Base-by-base conservation (phyloP, 176 grass and related monocot genomes). In the Melocanna baccifera region DNA sequence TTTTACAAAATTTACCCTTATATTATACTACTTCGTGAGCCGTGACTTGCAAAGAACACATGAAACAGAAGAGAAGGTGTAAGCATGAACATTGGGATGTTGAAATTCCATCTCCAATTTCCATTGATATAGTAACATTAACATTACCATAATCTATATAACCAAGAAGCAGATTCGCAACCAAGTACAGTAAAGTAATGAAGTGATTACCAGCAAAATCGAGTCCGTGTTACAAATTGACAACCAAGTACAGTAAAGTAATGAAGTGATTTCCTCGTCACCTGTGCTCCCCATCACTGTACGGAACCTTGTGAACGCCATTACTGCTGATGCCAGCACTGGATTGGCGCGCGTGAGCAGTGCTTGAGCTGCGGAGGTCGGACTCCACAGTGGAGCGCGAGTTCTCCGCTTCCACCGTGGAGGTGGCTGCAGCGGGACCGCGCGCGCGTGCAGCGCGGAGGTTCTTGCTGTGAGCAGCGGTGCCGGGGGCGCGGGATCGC, bases 361-460 rank as follows among this genome's bases (percentile, higher is more conserved):
- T 53, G 41, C 28, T 68, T 0, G 89, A 80, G 62, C 89, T 62
- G 11, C 85, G 85, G 76, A 91, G 75, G 61, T 76, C 67, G 64
- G 89, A 91, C 80, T 92, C 81, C 9, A 88, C 85, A 39, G 89
- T 96, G 39, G 92, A 97, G 71, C 88, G 84, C 20, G 88, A 97
- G 72, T 97, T 94, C 82, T 94, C 95, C 20, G 64, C 78, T 18
- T 97, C 95, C 41, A 71, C 79, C 25, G 59, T 61, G 74, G 67
- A 79, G 59, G 67, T 13, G 52, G 71, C 28, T 0, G 7, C n/a
- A 0, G 62, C 20, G 64, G 84, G 28, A 0, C 62, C 89, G 0
- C 89, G 85, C 10, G 12, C 51, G 52, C 85, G 89, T 4, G 88
- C 80, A 7, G 80, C 63, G 0, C 89, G 85, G 14, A 84, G 25